Conservation (phyloP, 495 filamentous ascomycete species). For the Xylaria bambusicola region DNA sequence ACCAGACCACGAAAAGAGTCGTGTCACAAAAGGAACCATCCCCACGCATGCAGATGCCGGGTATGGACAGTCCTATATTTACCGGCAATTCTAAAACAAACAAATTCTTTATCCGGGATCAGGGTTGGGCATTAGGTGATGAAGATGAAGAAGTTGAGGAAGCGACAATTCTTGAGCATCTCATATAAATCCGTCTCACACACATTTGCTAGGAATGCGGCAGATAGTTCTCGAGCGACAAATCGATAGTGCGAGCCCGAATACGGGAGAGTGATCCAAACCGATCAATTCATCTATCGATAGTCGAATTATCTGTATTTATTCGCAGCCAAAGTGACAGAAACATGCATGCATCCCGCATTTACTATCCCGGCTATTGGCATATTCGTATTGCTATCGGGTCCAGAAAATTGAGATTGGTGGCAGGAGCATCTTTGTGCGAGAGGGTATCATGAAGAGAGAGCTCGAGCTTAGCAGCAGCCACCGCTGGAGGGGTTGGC, state of each 20-base stretch:
- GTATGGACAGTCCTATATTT: slow-evolving; percentile 13
- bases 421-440: slow-evolving; percentile 26
- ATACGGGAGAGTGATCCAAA: slow-evolving; percentile 29
- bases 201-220: slow-evolving; percentile 23
- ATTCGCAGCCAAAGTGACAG: slow-evolving; percentile 26
- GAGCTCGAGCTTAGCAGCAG: slow-evolving; percentile 75
- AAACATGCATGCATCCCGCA: slow-evolving; percentile 46
- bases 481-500: slow-evolving; percentile 85
- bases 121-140: slow-evolving; percentile 15
- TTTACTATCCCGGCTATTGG: slow-evolving; percentile 76
- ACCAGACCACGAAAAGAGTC: neutral
- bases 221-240: slow-evolving; percentile 15
- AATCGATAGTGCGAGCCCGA: slow-evolving; percentile 24
- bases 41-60: slow-evolving; percentile 18
- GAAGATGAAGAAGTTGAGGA: slow-evolving; percentile 12
- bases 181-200: slow-evolving; percentile 35
- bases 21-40: slow-evolving; percentile 11
- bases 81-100: slow-evolving; percentile 21
- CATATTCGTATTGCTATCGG: slow-evolving; percentile 94
- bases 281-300: slow-evolving; percentile 36
- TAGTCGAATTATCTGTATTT: slow-evolving; percentile 19
- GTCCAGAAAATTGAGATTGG: slow-evolving; percentile 71
- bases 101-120: slow-evolving; percentile 21
- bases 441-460: slow-evolving; percentile 36
- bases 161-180: slow-evolving; percentile 23